These are phyloP conservation scores for Rhododendron ovatum DNA, from an alignment of 148 eudicot species.

Conservation along the genomic window DNA sequence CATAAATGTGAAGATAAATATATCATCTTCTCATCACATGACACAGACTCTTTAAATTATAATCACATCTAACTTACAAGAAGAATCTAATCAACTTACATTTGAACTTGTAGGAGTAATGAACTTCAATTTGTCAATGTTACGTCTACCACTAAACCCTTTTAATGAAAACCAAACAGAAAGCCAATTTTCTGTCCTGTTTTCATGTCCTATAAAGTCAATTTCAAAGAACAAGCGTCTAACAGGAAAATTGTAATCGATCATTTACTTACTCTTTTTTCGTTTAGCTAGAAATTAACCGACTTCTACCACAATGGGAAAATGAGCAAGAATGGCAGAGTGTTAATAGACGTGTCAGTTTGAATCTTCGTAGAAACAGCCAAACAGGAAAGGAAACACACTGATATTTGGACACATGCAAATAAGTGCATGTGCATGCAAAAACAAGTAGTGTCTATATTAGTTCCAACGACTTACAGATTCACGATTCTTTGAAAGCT, in stretches of 20 bases:
- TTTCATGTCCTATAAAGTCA: neutral
- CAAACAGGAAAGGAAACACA: neutral
- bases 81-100: neutral
- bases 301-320: neutral
- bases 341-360: neutral
- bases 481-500: slow-evolving; percentile 50
- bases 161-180: neutral
- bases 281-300: neutral
- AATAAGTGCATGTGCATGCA: neutral
- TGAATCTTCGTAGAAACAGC: neutral
- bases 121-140: neutral
- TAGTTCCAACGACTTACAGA: slow-evolving; percentile 35
- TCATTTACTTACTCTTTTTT: neutral
- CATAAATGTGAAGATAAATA: neutral
- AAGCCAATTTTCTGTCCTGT: neutral
- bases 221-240: neutral
- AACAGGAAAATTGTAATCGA: neutral
- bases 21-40: neutral
- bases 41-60: neutral
- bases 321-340: neutral
- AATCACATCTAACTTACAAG: neutral
- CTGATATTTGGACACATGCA: neutral
- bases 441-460: neutral
- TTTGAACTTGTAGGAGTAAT: neutral
- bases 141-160: neutral